A percentile compares a stretch with the other conserved stretches of the same genome.
Conservation (phyloP, 2,329 filamentous ascomycete species). For the Talaromyces sp. region DNA sequence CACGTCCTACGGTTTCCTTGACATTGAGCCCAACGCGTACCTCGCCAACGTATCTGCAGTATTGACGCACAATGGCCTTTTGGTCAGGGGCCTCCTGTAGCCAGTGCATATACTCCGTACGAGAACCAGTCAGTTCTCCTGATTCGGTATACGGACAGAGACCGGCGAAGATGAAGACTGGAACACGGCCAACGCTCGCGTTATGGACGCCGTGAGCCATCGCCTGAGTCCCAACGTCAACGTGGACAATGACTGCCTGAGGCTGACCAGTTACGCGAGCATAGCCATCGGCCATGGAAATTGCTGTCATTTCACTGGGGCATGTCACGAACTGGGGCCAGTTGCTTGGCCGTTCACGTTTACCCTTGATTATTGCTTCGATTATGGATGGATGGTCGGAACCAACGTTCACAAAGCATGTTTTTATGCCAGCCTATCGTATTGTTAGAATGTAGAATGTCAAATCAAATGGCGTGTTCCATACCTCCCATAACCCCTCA, state of each 20-base stretch:
- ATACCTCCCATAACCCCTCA: not conserved
- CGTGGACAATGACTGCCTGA: conserved; percentile 65
- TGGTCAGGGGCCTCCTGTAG: conserved; percentile 73
- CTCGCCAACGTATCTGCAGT: conserved; percentile 72
- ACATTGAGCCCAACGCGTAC: conserved; percentile 73
- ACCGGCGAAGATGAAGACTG: conserved; percentile 68
- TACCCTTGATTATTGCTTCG: conserved; percentile 69
- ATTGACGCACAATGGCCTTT: conserved; percentile 68
- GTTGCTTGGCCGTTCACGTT: conserved; percentile 54
- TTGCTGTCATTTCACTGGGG: conserved; percentile 74
- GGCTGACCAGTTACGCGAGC: conserved; percentile 63
- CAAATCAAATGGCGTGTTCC: not conserved
- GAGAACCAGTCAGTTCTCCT: conserved; percentile 63
- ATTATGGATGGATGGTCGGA: conserved; percentile 63
- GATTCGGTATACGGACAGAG: conserved; percentile 66
- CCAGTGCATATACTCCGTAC: conserved; percentile 76
- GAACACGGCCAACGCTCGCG: conserved; percentile 61
- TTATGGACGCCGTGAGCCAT: conserved; percentile 69
- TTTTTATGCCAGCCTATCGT: conserved; percentile 33
- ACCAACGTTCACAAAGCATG: conserved; percentile 19
- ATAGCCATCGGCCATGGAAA: conserved; percentile 76
- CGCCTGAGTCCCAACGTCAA: conserved; percentile 72
- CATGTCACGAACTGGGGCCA: conserved; percentile 71
- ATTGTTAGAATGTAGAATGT: not conserved
- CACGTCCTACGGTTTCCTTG: conserved; percentile 77